A percentile compares a stretch with the other conserved stretches of the same genome.
phyloP scores from a whole-genome alignment of 345 rosid species.

The Syzygium oleosum region DNA sequence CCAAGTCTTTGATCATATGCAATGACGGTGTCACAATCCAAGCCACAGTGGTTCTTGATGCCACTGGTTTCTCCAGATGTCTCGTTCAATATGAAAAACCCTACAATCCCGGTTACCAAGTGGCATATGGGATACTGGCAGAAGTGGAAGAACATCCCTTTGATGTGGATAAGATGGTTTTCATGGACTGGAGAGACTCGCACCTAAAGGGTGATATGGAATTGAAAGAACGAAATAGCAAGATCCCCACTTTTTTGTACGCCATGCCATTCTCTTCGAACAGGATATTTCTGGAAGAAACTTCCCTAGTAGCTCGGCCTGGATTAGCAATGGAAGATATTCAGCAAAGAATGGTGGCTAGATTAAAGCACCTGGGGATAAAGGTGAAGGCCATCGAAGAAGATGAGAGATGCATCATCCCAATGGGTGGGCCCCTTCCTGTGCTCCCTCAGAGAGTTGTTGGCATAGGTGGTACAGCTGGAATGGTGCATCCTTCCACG shows the following conservation, averaged over 20 bases:
- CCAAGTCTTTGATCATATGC: slow-evolving; percentile 71
- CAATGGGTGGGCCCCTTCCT: slow-evolving; percentile 98
- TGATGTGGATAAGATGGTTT: slow-evolving; percentile 88
- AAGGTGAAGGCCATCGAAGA: slow-evolving; percentile 78
- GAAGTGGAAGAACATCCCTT: slow-evolving; percentile 96
- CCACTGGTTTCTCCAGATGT: slow-evolving; percentile 94
- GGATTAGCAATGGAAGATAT: slow-evolving; percentile 78
- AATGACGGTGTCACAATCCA: slow-evolving; percentile 78
- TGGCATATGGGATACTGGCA: slow-evolving; percentile 89
- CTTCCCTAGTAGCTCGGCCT: slow-evolving; percentile 88
- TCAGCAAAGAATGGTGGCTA: slow-evolving; percentile 93
- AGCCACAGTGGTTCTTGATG: slow-evolving; percentile 87
- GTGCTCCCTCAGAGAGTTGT: slow-evolving; percentile 92
- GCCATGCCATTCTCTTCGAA: slow-evolving; percentile 90
- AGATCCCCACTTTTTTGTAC: slow-evolving; percentile 81
- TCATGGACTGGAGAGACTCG: slow-evolving; percentile 98
- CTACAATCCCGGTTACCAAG: slow-evolving; percentile 93
- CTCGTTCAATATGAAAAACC: slow-evolving; percentile 95
- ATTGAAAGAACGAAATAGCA: slow-evolving; percentile 52
- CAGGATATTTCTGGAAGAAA: slow-evolving; percentile 87
- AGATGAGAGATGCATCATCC: slow-evolving; percentile 88
- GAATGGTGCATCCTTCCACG: slow-evolving; percentile 90
- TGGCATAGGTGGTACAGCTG: slow-evolving; percentile 95
- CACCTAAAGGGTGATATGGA: slow-evolving; percentile 42
- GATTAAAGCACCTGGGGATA: slow-evolving; percentile 75